These are phyloP conservation scores for Dorcoceras hygrometricum DNA, from an alignment of 257 asterid species.

Conservation along the genomic window DNA sequence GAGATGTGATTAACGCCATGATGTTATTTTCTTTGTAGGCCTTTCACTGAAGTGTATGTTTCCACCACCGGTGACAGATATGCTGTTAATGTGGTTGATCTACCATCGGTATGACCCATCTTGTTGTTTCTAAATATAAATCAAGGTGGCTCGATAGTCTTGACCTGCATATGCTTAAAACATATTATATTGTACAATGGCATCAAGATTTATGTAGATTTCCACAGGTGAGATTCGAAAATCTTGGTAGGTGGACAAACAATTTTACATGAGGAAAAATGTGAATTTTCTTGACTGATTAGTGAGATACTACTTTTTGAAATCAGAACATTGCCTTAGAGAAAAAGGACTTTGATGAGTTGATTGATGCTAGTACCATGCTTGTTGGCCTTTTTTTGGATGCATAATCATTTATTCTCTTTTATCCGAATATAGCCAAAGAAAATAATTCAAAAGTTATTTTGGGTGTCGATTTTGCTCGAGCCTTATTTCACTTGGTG, in stretches of 20 bases:
- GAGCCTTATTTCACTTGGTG: neutral
- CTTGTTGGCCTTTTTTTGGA: neutral
- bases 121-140: constrained; percentile 16
- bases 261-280: neutral
- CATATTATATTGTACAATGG: neutral
- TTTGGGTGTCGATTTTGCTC: constrained; percentile 6
- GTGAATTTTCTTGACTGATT: too few species aligned
- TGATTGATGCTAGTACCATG: neutral
- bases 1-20: constrained; percentile 20
- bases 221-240: neutral
- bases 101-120: constrained; percentile 50
- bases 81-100: constrained; percentile 68
- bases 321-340: neutral
- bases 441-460: neutral
- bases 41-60: constrained; percentile 68
- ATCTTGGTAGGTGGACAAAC: constrained; percentile 1
- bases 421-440: neutral
- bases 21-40: constrained; percentile 40
- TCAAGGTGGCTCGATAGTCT: constrained; percentile 2
- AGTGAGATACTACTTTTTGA: neutral
- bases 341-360: constrained; percentile 8
- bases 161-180: neutral
- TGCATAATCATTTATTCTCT: neutral
- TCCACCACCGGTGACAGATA: constrained; percentile 57
- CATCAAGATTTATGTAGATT: neutral